Evolutionary conservation across 1,139 yeast species (phyloP), one percentile per base, ranked within the genome.

Genomic region (Protomyces gravidus): DNA sequence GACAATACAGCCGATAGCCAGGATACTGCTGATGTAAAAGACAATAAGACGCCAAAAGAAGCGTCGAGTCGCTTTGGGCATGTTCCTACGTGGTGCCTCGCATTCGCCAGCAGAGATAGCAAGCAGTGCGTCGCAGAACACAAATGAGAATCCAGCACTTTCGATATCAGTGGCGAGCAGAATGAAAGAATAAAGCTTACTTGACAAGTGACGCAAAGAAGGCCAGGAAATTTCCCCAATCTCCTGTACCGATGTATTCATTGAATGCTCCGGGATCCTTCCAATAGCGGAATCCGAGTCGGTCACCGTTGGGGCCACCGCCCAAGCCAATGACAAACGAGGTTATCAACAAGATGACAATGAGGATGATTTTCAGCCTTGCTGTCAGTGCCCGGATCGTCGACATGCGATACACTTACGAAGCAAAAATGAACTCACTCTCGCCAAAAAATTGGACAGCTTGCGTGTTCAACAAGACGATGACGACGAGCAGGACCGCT

Each of bases 81-180:
- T 76, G 6, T 85, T 75, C 67, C 77, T 78, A 70, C 85, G 77
- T 59, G 95, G 95, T 70, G 85, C 83, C 49, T 77, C 77, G 50
- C 95, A 82, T 73, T 89, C 96, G 17, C 94, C 89, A 40, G 95
- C 89, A 19, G 95, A 89, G 65, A 89, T 36, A 17, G 23, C 15
- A 23, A 36, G 42, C 11, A 36, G 42, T 13, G 42, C 42, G 21
- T 36, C 42, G 21, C 42, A 36, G 42, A 36, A 36, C 13, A 36
- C 21, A 11, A 36, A 36, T 11, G 21, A 15, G 7, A 36, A 36
- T 1, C 42, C 42, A 4, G 42, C 42, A 17, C 42, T 36, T 5
- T 15, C 19, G 2, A 36, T 36, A n/a, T n/a, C n/a, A n/a, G n/a
- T n/a, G n/a, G n/a, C n/a, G n/a, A n/a, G n/a, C n/a, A n/a, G n/a